These are phyloP conservation scores for Scleroderma bovista DNA, from an alignment of 768 basidiomycete species.

Conservation along the genomic window DNA sequence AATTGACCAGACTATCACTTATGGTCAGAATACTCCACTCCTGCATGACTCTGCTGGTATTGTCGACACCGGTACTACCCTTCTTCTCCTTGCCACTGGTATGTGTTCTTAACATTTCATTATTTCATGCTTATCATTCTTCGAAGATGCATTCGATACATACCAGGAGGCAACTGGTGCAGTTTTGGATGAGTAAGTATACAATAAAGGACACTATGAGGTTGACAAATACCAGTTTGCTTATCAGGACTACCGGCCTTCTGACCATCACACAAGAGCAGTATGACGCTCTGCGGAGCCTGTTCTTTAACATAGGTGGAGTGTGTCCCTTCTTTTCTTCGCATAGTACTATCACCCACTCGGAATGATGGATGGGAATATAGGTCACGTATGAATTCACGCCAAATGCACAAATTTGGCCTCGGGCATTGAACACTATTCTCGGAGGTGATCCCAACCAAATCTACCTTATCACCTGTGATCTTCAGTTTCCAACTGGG, in stretches of 20 bases:
- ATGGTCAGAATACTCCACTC: conserved; percentile 30
- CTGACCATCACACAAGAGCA: conserved; percentile 47
- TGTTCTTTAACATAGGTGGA: conserved; percentile 48
- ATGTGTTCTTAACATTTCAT: background rate
- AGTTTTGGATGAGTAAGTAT: conserved; percentile 40
- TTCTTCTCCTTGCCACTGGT: conserved; percentile 46
- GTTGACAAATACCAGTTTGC: background rate
- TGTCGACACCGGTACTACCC: conserved; percentile 50
- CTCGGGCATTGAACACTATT: conserved; percentile 47
- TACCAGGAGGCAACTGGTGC: conserved; percentile 54
- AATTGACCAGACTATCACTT: conserved; percentile 36
- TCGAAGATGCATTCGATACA: conserved; percentile 44
- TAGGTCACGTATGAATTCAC: conserved; percentile 51
- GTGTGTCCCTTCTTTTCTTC: conserved; percentile 19
- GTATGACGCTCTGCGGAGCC: conserved; percentile 42
- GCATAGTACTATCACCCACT: background rate
- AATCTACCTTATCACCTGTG: conserved; percentile 55
- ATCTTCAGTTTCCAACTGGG: conserved; percentile 46
- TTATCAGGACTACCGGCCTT: conserved; percentile 45
- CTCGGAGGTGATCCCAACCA: conserved; percentile 47
- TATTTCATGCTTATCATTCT: background rate
- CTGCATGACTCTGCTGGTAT: conserved; percentile 38
- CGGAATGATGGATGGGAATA: background rate
- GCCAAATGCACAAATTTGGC: conserved; percentile 68
- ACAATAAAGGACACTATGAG: background rate